Percentiles rank a stretch among this genome's conserved stretches.
These are phyloP conservation scores for Penicillium goetzii DNA, from an alignment of 495 filamentous ascomycete genomes.

Conservation along the genomic window DNA sequence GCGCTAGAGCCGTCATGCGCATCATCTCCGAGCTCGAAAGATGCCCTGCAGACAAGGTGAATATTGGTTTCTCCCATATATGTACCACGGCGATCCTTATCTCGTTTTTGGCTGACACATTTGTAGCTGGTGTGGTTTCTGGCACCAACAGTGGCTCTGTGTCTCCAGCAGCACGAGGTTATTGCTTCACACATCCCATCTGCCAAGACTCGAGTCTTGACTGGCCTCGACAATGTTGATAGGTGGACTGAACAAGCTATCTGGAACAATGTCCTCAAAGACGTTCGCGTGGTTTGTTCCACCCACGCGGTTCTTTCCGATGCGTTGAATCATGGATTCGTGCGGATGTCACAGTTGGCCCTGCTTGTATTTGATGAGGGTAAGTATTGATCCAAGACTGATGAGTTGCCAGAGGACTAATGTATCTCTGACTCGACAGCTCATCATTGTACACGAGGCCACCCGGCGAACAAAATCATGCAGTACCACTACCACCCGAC, in stretches of 20 bases:
- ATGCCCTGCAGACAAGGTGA: conserved; percentile 61
- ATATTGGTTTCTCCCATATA: background rate
- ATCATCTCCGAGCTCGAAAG: conserved; percentile 76
- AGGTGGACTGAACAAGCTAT: conserved; percentile 71
- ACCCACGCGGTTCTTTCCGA: conserved; percentile 79
- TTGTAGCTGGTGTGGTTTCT: conserved; percentile 82
- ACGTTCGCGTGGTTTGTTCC: conserved; percentile 74
- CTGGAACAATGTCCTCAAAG: conserved; percentile 74
- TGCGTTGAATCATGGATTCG: conserved; percentile 79
- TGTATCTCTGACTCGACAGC: conserved; percentile 18
- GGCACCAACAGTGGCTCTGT: conserved; percentile 75
- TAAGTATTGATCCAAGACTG: conserved; percentile 37
- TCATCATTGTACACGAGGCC: conserved; percentile 43
- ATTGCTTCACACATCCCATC: conserved; percentile 64
- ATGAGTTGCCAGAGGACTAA: background rate
- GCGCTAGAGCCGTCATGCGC: conserved; percentile 72
- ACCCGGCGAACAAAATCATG: conserved; percentile 81
- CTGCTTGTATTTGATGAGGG: conserved; percentile 92
- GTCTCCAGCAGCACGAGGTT: conserved; percentile 70
- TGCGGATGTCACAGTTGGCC: conserved; percentile 64
- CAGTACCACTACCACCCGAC: conserved; percentile 67
- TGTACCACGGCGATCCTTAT: background rate
- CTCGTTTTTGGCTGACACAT: conserved; percentile 12
- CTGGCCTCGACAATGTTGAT: conserved; percentile 70
- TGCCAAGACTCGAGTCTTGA: conserved; percentile 65